Evolutionary conservation across 1,139 yeast species (phyloP), one percentile per base, ranked within the genome.

Genomic region (Lodderomyces pseudojiufengensis): DNA sequence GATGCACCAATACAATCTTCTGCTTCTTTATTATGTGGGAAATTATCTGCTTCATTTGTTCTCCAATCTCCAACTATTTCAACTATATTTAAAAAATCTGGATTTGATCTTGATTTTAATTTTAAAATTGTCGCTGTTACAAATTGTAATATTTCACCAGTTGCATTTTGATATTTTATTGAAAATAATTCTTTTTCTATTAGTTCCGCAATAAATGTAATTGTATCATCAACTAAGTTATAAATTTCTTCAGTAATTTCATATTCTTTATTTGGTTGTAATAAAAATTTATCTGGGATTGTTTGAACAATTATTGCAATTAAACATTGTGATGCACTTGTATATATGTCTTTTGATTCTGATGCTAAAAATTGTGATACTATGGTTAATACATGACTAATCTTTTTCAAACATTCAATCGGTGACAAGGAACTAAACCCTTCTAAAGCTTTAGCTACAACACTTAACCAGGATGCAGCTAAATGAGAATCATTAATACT

Each of bases 381-480:
- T 5, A 73, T 62, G 15, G 73, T 72, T 44, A 87, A 70, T 18
- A 84, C 63, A 13, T 61, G 61, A 2, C 84, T 81, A 13, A 85
- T 57, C 46, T 74, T 77, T 15, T 60, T 51, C 31, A 88, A 54
- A 40, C 87, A 80, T 25, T 66, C 61, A 22, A 67, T 54, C 2
- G 88, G 78, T 43, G 82, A 77, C 43, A 83, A 66, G 12, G 60
- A 57, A 11, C 90, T 67, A 53, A 79, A 86, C 5, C 90, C 73
- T 36, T 79, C 78, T 44, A 84, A 69, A 32, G 94, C 95, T 52
- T 87, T 88, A 6, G 97, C 95, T 27, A 92, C 76, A 18, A 88
- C 95, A 1, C 97, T 95, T 35, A 88, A 74, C 98, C 98, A 92
- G 8, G 96, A 77, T 12, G 95, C 96, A 11, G 94, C 87, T 48